These are phyloP conservation scores for Saksenaea oblongispora DNA, from an alignment of 371 early-diverging fungal species.

Conservation along the genomic window DNA sequence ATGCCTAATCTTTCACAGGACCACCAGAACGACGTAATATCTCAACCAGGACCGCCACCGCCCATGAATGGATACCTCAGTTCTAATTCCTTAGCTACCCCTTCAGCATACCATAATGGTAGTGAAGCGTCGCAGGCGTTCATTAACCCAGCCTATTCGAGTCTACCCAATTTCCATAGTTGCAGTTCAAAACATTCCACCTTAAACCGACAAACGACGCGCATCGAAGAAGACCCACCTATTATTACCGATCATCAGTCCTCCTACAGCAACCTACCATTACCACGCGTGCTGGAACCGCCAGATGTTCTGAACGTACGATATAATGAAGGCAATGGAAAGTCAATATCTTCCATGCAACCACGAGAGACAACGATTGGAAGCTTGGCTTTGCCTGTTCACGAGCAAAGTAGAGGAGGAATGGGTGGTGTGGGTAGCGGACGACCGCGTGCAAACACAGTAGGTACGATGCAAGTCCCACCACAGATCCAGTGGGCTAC, in stretches of 20 bases:
- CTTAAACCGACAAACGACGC: background rate
- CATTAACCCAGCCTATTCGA: constrained; percentile 31
- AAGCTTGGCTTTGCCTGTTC: background rate
- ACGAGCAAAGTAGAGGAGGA: background rate
- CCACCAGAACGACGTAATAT: background rate
- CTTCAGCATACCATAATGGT: background rate
- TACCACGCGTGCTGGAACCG: constrained; percentile 40
- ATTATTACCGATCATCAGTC: background rate
- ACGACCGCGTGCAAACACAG: constrained; percentile 46
- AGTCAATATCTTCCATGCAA: background rate
- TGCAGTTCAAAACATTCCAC: background rate
- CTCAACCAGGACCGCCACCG: constrained; percentile 3
- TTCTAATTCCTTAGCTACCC: background rate
- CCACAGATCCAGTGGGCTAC: constrained; percentile 29
- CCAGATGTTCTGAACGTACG: constrained; percentile 14
- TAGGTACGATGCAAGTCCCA: constrained; percentile 43
- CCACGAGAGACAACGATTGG: constrained; percentile 4
- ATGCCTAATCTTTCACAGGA: constrained; percentile 4
- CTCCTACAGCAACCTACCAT: constrained; percentile 15
- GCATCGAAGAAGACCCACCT: background rate
- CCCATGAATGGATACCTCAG: background rate
- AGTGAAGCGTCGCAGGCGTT: constrained; percentile 14
- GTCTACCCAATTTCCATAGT: constrained; percentile 32
- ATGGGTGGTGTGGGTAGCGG: constrained; percentile 8
- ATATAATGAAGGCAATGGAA: background rate